Evolutionary conservation across 768 basidiomycete genomes (phyloP), one percentile per base, ranked within the genome.

Genomic region (Dictyophora rubrovolvata): DNA sequence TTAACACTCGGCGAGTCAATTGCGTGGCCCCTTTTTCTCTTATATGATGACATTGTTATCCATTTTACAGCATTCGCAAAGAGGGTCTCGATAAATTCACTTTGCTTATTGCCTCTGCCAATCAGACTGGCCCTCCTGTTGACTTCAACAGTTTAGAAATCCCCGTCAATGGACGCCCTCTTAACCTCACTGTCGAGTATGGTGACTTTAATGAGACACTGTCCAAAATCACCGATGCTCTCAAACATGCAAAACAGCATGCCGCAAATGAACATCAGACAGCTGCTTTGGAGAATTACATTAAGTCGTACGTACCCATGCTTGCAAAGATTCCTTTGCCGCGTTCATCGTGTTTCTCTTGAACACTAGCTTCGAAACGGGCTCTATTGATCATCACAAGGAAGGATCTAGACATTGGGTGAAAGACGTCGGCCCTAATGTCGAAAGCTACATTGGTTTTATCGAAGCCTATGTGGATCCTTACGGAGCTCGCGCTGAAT

Each of bases 381-480:
- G 91, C 10, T 88, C 86, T 9, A 83, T 93, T 53, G 77, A 84
- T 62, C 86, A 80, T 18, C 92, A 94, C 73, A 84, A 87, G 67
- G 77, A 85, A 48, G 91, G 80, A 0, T 90, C 88, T 0, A 79
- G 72, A 28, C 75, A 82, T 61, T 94, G 91, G 91, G 91, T 94
- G 22, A 85, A 86, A 70, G 91, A 94, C 67, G 72, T 89, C 20
- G 87, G 89, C 0, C 91, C 91, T 4, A 85, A 88, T 35, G 91
- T 94, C 17, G 91, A 93, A 70, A 87, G 83, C 33, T 93, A 93
- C 69, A 84, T 93, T 59, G 90, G 90, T 21, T 90, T 89, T 69
- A 78, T 90, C 46, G 88, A 90, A 75, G 90, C 86, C 0, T 89
- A 89, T 61, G 85, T 92, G 17, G 92, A 93, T 67, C 92, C 92